phyloP scores from a whole-genome alignment of 108 stramenopile species.

The Pseudonitzschia delicatissima region DNA sequence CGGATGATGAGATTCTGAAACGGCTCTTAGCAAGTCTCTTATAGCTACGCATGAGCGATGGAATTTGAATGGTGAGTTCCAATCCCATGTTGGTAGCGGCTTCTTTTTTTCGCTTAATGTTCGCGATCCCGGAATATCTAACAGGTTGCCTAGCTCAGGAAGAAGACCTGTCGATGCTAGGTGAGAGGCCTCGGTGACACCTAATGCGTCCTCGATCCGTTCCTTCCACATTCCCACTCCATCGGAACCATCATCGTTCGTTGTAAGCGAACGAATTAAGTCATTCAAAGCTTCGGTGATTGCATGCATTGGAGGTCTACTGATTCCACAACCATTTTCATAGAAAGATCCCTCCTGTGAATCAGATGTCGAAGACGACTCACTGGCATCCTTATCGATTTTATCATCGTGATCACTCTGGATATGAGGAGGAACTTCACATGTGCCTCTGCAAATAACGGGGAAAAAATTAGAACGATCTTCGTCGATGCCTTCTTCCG shows the following conservation, averaged over 20 bases:
- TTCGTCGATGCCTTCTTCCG: background rate
- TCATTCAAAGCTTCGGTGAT: slow-evolving; percentile 1
- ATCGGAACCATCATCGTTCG: background rate
- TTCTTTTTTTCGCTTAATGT: background rate
- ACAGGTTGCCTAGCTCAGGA: background rate
- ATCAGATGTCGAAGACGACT: background rate
- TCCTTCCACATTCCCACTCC: background rate
- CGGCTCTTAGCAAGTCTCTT: slow-evolving; percentile 24
- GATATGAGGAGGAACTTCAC: background rate
- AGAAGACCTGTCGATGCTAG: background rate
- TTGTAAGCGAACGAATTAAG: background rate
- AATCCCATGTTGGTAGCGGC: slow-evolving; percentile 16
- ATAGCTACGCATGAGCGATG: slow-evolving; percentile 22
- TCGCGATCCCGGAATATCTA: background rate
- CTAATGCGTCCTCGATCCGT: background rate
- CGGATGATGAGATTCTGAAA: slow-evolving; percentile 21
- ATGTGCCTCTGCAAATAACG: background rate
- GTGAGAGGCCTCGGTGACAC: background rate
- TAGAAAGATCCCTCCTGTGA: background rate
- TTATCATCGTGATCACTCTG: background rate
- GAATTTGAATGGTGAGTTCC: slow-evolving; percentile 16
- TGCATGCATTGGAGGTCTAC: background rate
- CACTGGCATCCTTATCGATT: background rate
- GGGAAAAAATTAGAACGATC: background rate
- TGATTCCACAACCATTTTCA: background rate